Evolutionary conservation across 1,284 basidiomycete genomes (phyloP).

Genomic region (Sanghuangporus sanghuang): DNA sequence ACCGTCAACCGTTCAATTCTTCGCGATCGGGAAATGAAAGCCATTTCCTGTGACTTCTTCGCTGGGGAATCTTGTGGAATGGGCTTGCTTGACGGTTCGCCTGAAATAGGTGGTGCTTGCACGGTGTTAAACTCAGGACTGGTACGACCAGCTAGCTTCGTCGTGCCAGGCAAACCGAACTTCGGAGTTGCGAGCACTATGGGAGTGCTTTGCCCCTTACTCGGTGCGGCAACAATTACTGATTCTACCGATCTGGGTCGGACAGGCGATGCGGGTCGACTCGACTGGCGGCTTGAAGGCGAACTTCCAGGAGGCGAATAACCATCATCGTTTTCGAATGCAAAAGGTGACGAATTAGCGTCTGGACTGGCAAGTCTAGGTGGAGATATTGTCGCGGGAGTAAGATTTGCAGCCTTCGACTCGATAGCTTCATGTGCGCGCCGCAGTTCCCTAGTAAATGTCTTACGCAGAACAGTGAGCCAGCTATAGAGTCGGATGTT

Average conservation of each 20-base stretch:
- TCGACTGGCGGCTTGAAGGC: slow-evolving; percentile 4
- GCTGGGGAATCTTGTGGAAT: slow-evolving; percentile 14
- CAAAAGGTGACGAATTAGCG: slow-evolving; percentile 5
- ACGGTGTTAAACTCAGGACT: not conserved
- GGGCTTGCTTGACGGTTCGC: not conserved
- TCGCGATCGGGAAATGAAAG: slow-evolving; percentile 49
- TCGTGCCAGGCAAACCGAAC: not conserved
- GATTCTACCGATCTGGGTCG: slow-evolving; percentile 4
- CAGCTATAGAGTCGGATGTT: slow-evolving; percentile 77
- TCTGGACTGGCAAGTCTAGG: slow-evolving; percentile 21
- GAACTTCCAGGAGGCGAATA: slow-evolving; percentile 7
- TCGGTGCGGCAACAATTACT: not conserved
- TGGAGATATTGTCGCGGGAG: slow-evolving; percentile 28
- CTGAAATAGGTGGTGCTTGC: not conserved
- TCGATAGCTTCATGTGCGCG: slow-evolving; percentile 59
- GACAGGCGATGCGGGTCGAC: slow-evolving; percentile 13
- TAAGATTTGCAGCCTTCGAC: slow-evolving; percentile 33
- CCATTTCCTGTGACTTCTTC: slow-evolving; percentile 31
- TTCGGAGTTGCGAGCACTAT: not conserved
- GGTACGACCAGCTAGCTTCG: not conserved
- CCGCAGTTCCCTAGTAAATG: slow-evolving; percentile 67
- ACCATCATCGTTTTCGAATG: slow-evolving; percentile 3
- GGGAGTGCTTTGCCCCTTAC: not conserved
- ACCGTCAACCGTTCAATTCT: slow-evolving; percentile 73
- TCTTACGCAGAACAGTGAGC: slow-evolving; percentile 71